Evolutionary conservation across 331 rosid species (phyloP).

Genomic region (Acacia pycnantha): DNA sequence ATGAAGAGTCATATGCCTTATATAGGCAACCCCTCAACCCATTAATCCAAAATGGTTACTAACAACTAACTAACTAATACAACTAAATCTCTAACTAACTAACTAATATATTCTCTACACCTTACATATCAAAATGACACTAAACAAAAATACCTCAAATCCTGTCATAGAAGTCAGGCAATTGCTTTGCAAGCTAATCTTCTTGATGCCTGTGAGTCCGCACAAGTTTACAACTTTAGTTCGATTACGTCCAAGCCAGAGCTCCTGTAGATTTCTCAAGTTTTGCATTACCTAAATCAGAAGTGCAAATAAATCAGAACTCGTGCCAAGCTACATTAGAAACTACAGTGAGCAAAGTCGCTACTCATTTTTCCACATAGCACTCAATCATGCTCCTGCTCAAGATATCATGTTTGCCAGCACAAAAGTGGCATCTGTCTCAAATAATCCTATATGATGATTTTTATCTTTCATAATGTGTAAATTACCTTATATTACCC

Average conservation of each 20-base stretch:
- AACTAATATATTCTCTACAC: too few species aligned
- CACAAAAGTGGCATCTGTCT: background rate
- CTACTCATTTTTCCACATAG: background rate
- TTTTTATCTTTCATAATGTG: too few species aligned
- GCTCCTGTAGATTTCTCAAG: slow-evolving; percentile 66
- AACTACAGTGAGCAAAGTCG: background rate
- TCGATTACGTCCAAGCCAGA: slow-evolving; percentile 95
- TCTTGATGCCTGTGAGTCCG: slow-evolving; percentile 73
- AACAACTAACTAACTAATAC: too few species aligned
- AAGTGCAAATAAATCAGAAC: background rate
- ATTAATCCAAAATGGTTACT: too few species aligned
- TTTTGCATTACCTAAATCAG: slow-evolving; percentile 53
- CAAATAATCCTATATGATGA: background rate
- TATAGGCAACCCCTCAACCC: too few species aligned
- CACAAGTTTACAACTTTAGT: slow-evolving; percentile 75
- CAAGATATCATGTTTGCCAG: background rate
- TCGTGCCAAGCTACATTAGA: background rate
- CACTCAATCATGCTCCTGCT: background rate
- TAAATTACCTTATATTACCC: too few species aligned
- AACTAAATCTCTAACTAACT: too few species aligned
- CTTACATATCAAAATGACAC: too few species aligned
- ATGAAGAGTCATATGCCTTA: too few species aligned
- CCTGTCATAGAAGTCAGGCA: slow-evolving; percentile 83
- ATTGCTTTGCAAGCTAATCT: slow-evolving; percentile 96
- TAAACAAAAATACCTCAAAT: slow-evolving; percentile 58